A percentile compares a stretch with the other conserved stretches of the same genome.
Evolutionary conservation across 164 flowering plant species (phyloP).

Genomic region (Malania oleifera): DNA sequence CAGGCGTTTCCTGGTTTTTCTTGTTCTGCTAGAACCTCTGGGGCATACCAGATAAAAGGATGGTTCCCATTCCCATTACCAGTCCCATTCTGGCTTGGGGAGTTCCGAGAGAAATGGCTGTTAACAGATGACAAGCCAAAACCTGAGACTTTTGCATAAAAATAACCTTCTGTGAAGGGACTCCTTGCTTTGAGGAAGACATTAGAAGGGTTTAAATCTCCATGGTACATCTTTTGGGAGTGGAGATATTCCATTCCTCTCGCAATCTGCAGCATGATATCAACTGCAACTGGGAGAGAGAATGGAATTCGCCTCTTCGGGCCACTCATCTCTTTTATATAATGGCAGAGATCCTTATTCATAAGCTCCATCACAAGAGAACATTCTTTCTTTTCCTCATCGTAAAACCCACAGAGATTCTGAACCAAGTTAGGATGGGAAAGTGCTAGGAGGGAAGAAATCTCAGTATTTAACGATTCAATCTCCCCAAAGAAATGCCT

Average conservation of each 20-base stretch:
- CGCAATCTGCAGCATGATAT: conserved; percentile 85
- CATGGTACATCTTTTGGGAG: conserved; percentile 56
- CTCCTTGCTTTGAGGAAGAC: conserved; percentile 50
- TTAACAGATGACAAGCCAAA: conserved; percentile 50
- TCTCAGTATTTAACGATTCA: conserved; percentile 37
- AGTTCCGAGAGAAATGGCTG: conserved; percentile 13
- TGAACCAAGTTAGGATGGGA: conserved; percentile 65
- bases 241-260: conserved; percentile 96
- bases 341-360: conserved; percentile 48
- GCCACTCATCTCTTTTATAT: conserved; percentile 52
- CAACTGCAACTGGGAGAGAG: conserved; percentile 63
- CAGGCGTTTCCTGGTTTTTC: conserved; percentile 31
- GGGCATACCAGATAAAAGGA: conserved; percentile 75
- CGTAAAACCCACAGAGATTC: conserved; percentile 53
- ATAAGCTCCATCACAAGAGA: conserved; percentile 70
- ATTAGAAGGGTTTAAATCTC: conserved; percentile 67
- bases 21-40: conserved; percentile 73
- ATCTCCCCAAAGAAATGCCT: conserved; percentile 58
- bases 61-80: conserved; percentile 17
- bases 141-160: conserved; percentile 60
- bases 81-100: conserved; percentile 24
- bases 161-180: conserved; percentile 43
- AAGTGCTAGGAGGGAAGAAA: conserved; percentile 42
- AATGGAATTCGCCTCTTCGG: conserved; percentile 52
- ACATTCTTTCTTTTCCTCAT: conserved; percentile 75